These are phyloP conservation scores for Rhodosorus marinus DNA, from an alignment of 23 red algal genomes.

Conservation along the genomic window DNA sequence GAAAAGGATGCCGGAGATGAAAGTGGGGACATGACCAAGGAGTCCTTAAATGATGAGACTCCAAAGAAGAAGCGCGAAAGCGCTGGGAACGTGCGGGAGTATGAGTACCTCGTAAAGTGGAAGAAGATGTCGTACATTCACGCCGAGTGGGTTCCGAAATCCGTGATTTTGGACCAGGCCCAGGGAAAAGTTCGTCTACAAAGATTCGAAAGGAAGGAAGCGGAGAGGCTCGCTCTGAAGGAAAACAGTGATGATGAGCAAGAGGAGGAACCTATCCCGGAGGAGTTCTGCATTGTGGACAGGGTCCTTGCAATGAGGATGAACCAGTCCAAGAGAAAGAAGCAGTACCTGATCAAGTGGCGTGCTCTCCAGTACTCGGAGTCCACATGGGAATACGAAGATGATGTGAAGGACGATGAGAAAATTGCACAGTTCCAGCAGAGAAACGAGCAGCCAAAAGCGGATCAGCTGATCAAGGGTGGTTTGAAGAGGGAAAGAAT, in stretches of 20 bases:
- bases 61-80: slow-evolving; percentile 1
- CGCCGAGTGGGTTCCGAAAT: slow-evolving; percentile 40
- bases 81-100: background rate
- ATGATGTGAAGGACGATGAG: slow-evolving; percentile 21
- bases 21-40: background rate
- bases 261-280: slow-evolving; percentile 36
- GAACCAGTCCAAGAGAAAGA: background rate
- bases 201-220: slow-evolving; percentile 19
- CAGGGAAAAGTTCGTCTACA: slow-evolving; percentile 44
- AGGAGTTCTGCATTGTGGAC: slow-evolving; percentile 32
- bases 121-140: slow-evolving; percentile 42
- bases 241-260: slow-evolving; percentile 20
- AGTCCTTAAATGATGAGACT: background rate
- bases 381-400: slow-evolving; percentile 27
- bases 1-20: background rate
- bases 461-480: background rate
- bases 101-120: slow-evolving; percentile 43
- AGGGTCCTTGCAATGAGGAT: slow-evolving; percentile 12
- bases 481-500: background rate
- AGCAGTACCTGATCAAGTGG: slow-evolving; percentile 48
- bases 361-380: slow-evolving; percentile 25
- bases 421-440: slow-evolving; percentile 21
- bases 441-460: slow-evolving; percentile 16
- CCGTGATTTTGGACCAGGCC: slow-evolving; percentile 19
- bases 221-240: background rate